Conservation (phyloP, 345 rosid species). For the Populus nigra region DNA sequence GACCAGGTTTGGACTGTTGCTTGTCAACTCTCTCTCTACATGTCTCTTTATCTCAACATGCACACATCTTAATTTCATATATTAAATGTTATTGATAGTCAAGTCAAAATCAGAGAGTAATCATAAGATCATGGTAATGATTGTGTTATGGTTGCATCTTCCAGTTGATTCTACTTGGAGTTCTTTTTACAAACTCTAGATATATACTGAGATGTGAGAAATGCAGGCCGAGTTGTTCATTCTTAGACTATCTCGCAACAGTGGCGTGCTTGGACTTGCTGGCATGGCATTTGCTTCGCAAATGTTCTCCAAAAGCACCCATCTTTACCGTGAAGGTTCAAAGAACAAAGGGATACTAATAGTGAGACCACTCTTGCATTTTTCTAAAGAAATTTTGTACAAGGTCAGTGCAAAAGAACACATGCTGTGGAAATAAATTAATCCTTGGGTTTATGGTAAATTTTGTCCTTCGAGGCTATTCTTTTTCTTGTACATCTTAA, state of each 20-base stretch:
- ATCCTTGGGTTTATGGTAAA: not conserved
- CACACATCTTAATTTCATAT: not conserved
- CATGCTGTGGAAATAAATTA: not conserved
- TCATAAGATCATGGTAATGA: not conserved
- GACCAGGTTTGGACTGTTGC: conserved; percentile 60
- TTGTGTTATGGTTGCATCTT: no score
- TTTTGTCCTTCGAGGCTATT: not conserved
- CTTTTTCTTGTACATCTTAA: conserved; percentile 1
- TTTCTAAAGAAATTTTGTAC: conserved; percentile 78
- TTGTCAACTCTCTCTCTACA: not conserved
- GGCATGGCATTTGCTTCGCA: conserved; percentile 81
- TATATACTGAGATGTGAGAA: conserved; percentile 20
- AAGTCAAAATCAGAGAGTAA: not conserved
- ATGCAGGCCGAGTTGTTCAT: conserved; percentile 88
- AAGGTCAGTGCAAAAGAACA: conserved; percentile 41
- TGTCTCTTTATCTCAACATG: not conserved
- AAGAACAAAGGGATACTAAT: conserved; percentile 50
- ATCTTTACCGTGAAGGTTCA: conserved; percentile 31
- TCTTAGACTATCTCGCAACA: conserved; percentile 83
- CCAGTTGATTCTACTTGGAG: not conserved
- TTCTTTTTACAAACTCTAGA: not conserved
- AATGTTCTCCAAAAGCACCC: conserved; percentile 40
- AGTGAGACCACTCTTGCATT: conserved; percentile 75
- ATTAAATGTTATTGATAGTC: not conserved
- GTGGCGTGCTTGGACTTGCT: conserved; percentile 95